Evolutionary conservation across 345 rosid genomes (phyloP).

Genomic region (Adansonia digitata): DNA sequence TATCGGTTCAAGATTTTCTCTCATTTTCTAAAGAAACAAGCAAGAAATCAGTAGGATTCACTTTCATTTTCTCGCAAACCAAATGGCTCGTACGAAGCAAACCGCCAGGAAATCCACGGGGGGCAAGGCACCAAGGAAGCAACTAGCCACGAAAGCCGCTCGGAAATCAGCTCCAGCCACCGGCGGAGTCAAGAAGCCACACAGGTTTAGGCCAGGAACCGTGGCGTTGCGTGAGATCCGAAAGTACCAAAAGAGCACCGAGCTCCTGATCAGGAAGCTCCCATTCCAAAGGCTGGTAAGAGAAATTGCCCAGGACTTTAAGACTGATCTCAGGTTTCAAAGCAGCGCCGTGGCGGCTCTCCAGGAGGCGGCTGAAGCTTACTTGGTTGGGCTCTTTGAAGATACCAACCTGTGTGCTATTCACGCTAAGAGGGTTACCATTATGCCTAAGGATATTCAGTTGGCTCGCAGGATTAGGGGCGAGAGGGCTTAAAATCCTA

Average conservation of each 20-base stretch:
- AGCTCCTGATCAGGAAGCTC: conserved; percentile 48
- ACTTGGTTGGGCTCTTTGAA: conserved; percentile 45
- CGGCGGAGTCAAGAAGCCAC: conserved; percentile 58
- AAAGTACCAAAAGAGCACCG: conserved; percentile 54
- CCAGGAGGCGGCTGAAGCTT: conserved; percentile 51
- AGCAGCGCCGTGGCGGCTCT: conserved; percentile 48
- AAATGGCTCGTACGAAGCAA: conserved; percentile 59
- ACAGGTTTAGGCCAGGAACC: conserved; percentile 49
- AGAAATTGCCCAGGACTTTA: conserved; percentile 57
- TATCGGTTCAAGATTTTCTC: not conserved
- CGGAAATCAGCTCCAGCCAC: conserved; percentile 51
- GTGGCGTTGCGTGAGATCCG: conserved; percentile 46
- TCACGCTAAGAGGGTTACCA: conserved; percentile 50
- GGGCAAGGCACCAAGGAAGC: conserved; percentile 56
- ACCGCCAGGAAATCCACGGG: conserved; percentile 55
- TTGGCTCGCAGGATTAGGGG: conserved; percentile 52
- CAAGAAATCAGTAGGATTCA: not conserved
- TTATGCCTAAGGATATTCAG: conserved; percentile 53
- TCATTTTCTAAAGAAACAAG: not conserved
- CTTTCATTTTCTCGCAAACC: not conserved
- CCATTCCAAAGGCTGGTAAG: conserved; percentile 52
- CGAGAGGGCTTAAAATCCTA: conserved; percentile 35
- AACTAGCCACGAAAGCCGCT: conserved; percentile 49
- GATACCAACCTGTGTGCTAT: conserved; percentile 52
- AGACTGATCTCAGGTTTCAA: conserved; percentile 50